phyloP scores from a whole-genome alignment of 1,284 basidiomycete genomes.

The Cryptococcus deneoformans region DNA sequence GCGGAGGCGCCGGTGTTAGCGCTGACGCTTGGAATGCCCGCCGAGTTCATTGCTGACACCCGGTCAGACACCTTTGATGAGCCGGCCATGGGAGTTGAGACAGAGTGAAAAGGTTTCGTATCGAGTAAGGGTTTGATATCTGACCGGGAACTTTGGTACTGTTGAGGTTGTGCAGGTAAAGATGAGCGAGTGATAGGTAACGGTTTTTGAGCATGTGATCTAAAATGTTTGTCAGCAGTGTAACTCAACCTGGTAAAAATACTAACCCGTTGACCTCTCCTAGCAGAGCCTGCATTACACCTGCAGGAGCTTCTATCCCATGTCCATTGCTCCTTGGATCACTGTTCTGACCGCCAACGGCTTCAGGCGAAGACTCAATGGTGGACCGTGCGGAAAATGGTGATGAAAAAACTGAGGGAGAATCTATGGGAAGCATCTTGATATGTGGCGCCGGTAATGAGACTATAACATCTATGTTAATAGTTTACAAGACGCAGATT shows the following conservation, averaged over 20 bases:
- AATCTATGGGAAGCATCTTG: slow-evolving; percentile 17
- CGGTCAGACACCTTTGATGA: slow-evolving; percentile 6
- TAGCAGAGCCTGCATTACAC: slow-evolving; percentile 27
- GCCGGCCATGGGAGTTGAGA: slow-evolving; percentile 2
- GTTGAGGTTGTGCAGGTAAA: too few relatives aligned
- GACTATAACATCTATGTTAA: too few relatives aligned
- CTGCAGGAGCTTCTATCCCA: slow-evolving; percentile 15
- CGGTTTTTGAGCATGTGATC: neutral
- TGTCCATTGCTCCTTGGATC: neutral
- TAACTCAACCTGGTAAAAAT: neutral
- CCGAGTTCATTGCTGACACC: neutral
- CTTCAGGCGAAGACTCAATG: slow-evolving; percentile 35
- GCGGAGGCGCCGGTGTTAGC: slow-evolving; percentile 7
- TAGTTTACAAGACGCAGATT: too few relatives aligned
- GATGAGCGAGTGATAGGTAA: too few relatives aligned
- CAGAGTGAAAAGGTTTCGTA: slow-evolving; percentile 3
- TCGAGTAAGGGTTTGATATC: neutral
- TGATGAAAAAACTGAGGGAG: slow-evolving; percentile 29
- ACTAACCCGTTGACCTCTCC: slow-evolving; percentile 26
- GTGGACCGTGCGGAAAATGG: slow-evolving; percentile 37
- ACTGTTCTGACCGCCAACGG: slow-evolving; percentile 12
- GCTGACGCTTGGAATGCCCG: neutral
- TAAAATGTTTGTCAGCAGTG: neutral
- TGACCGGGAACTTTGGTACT: too few relatives aligned
- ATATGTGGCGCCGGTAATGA: too few relatives aligned